Conservation (phyloP, 352 stramenopile species). For the Globisporangium emineosum region DNA sequence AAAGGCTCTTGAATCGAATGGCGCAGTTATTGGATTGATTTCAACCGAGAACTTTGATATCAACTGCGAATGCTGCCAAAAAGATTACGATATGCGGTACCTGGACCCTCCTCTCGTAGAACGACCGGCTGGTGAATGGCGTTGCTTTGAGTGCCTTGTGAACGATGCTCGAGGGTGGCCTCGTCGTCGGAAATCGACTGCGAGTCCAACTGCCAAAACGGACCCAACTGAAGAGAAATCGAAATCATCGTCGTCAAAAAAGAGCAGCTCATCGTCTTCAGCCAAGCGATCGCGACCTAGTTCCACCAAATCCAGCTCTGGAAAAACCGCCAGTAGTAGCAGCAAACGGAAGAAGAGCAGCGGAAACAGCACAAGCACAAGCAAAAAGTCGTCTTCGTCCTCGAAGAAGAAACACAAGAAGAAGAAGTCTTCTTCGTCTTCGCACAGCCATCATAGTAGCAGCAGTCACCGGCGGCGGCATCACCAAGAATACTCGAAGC, state of each 20-base stretch:
- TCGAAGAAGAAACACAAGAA: conserved; percentile 69
- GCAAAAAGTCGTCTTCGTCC: conserved; percentile 53
- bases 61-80: conserved; percentile 72
- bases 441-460: conserved; percentile 43
- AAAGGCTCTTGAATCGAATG: neutral
- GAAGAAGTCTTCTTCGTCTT: conserved; percentile 63
- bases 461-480: conserved; percentile 51
- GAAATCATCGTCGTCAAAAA: conserved; percentile 20
- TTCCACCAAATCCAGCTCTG: conserved; percentile 36
- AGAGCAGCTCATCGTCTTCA: conserved; percentile 37
- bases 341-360: conserved; percentile 46
- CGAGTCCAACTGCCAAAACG: conserved; percentile 17
- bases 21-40: neutral
- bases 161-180: conserved; percentile 85
- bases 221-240: conserved; percentile 16
- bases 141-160: conserved; percentile 86
- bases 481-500: conserved; percentile 70
- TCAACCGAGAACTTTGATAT: conserved; percentile 65
- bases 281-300: conserved; percentile 38
- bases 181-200: conserved; percentile 38
- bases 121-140: conserved; percentile 72
- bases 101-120: conserved; percentile 77
- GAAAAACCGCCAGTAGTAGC: conserved; percentile 29
- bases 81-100: conserved; percentile 83
- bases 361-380: conserved; percentile 47